Evolutionary conservation across 1,284 basidiomycete genomes (phyloP), one percentile per base, ranked within the genome.

Genomic region (Ustilago nuda): DNA sequence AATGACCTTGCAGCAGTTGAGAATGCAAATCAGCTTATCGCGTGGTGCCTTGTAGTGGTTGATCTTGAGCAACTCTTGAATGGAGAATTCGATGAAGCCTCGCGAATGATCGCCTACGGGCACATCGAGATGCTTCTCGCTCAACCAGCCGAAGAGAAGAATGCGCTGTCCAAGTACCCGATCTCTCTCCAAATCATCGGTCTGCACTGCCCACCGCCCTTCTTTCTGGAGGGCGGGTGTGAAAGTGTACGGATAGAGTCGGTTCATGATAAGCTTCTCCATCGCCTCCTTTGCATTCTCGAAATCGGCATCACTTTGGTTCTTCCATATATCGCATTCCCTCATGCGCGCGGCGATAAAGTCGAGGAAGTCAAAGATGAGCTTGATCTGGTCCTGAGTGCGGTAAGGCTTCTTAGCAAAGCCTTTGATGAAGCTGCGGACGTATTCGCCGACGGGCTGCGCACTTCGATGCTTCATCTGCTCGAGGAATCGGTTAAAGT

Each of bases 231-330:
- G 79, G 12, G 84, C 83, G 12, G 84, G 84, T 9, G 81, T 76
- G 56, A 84, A 85, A 0, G 84, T 85, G 61, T 78, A 82, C 1
- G 76, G 74, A 86, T 97, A 98, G 61, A 98, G 88, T 56, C 95
- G 89, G 82, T 99, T 99, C 97, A 99, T 99, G 80, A 99, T 94
- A 11, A 99, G 90, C 87, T 99, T 99, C 89, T 99, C 96, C 94
- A 99, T 98, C 58, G 95, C 95, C 87, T 99, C 96, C 88, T 94
- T 91, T 0, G 95, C 94, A 80, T 98, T 95, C 69, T 98, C 97
- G 80, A 99, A 98, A 85, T 99, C 95, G 4, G 88, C 88, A 30
- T 93, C 91, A 4, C 90, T 89, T 5, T 82, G 65, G 8, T 62
- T 66, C 23, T 78, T 70, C 81, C 82, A 85, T 12, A 84, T 72